These are phyloP conservation scores for Xerophyta viscosa DNA, from an alignment of 106 monocot species.

Conservation along the genomic window DNA sequence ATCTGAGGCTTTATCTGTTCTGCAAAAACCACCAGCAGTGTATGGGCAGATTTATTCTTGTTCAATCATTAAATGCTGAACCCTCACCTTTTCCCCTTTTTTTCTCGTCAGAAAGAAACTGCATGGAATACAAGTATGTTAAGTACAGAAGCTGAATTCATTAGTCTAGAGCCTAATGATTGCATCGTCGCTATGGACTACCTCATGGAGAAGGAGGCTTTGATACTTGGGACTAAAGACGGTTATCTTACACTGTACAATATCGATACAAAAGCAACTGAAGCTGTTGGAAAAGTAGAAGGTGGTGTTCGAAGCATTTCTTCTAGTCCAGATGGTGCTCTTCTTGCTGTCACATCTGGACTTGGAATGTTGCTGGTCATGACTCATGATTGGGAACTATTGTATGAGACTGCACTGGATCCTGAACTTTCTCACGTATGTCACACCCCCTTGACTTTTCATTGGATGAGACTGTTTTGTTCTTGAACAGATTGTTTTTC, in stretches of 20 bases:
- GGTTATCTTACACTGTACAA: slow-evolving; percentile 60
- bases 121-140: slow-evolving; percentile 28
- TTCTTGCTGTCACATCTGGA: slow-evolving; percentile 75
- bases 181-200: slow-evolving; percentile 68
- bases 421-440: slow-evolving; percentile 47
- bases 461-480: not conserved
- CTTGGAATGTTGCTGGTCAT: slow-evolving; percentile 71
- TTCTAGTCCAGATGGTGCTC: slow-evolving; percentile 90
- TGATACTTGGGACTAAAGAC: slow-evolving; percentile 55
- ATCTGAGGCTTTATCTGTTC: too few relatives aligned
- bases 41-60: too few relatives aligned
- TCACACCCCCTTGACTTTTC: slow-evolving; percentile 5
- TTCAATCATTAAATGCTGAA: too few relatives aligned
- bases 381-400: slow-evolving; percentile 93
- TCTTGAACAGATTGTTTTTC: not conserved
- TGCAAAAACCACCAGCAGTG: too few relatives aligned
- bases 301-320: slow-evolving; percentile 72
- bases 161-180: slow-evolving; percentile 50
- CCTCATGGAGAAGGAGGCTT: slow-evolving; percentile 87
- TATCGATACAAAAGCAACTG: slow-evolving; percentile 42
- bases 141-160: slow-evolving; percentile 19
- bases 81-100: not conserved
- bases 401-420: slow-evolving; percentile 67
- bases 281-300: slow-evolving; percentile 82
- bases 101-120: slow-evolving; percentile 26